Evolutionary conservation across 2,329 filamentous ascomycete genomes (phyloP).

Genomic region (Curvularia sp.): DNA sequence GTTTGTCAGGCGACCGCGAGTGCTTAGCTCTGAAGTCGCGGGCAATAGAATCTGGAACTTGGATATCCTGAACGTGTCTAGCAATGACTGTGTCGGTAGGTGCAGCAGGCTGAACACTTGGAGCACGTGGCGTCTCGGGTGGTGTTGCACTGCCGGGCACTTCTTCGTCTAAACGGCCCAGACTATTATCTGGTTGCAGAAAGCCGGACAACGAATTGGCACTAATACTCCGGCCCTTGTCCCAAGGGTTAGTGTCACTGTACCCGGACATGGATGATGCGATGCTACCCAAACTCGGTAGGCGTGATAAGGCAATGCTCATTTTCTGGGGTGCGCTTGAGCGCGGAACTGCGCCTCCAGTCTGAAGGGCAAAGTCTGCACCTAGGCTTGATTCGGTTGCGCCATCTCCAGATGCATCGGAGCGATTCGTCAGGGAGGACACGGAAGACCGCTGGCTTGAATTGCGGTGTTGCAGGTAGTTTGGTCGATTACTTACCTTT

Average conservation of each 20-base stretch:
- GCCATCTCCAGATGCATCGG: constrained; percentile 63
- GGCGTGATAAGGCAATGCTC: constrained; percentile 69
- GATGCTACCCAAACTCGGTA: constrained; percentile 89
- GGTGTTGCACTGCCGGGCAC: constrained; percentile 55
- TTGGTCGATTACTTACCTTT: constrained; percentile 56
- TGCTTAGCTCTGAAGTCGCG: constrained; percentile 83
- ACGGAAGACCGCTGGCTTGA: constrained; percentile 65
- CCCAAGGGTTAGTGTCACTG: constrained; percentile 54
- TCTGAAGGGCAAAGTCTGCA: constrained; percentile 81
- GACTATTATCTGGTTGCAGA: constrained; percentile 53
- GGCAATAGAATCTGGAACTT: constrained; percentile 86
- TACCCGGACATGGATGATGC: constrained; percentile 72
- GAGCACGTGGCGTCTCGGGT: constrained; percentile 74
- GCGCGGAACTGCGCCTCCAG: constrained; percentile 73
- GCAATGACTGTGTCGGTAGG: constrained; percentile 89
- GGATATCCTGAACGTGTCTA: constrained; percentile 86
- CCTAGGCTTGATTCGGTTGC: constrained; percentile 79
- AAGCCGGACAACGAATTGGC: constrained; percentile 44
- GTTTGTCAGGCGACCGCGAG: constrained; percentile 68
- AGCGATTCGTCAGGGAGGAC: constrained; percentile 62
- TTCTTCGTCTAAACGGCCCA: constrained; percentile 68
- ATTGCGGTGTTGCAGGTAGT: constrained; percentile 62
- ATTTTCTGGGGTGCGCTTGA: constrained; percentile 48
- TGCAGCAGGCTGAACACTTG: constrained; percentile 58
- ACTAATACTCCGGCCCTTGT: constrained; percentile 53